phyloP scores from a whole-genome alignment of 257 asterid genomes.

The Eucommia ulmoides region DNA sequence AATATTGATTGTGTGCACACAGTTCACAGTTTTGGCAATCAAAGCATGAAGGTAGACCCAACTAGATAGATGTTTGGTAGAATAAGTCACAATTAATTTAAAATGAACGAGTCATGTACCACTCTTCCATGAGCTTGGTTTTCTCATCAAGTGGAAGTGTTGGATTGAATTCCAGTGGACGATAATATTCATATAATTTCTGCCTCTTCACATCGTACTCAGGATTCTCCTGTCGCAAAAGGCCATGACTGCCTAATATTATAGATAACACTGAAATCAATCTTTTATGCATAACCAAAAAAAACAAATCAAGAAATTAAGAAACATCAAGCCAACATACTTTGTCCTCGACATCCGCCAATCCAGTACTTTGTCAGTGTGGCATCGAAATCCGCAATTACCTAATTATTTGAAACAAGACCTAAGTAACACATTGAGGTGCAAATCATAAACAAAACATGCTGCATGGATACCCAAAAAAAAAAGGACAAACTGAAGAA shows the following conservation, averaged over 20 bases:
- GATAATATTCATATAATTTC: constrained; percentile 59
- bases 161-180: constrained; percentile 81
- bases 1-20: too few species aligned
- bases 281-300: not conserved
- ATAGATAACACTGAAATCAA: not conserved
- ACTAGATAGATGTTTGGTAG: not conserved
- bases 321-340: constrained; percentile 28
- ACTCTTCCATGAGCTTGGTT: constrained; percentile 89
- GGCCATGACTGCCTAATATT: constrained; percentile 66
- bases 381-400: constrained; percentile 89
- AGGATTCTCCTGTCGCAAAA: constrained; percentile 68
- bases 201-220: constrained; percentile 78
- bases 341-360: constrained; percentile 71
- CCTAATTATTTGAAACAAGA: constrained; percentile 16
- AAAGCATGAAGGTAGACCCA: not conserved
- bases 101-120: constrained; percentile 37
- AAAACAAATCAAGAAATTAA: not conserved
- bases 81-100: constrained; percentile 2
- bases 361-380: constrained; percentile 72
- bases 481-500: not conserved
- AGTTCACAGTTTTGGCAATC: too few species aligned
- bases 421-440: not conserved
- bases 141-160: constrained; percentile 69
- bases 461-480: constrained; percentile 5
- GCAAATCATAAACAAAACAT: constrained; percentile 7